Evolutionary conservation across 1,284 basidiomycete genomes (phyloP).

Genomic region (Uromyces viciae-fabae): DNA sequence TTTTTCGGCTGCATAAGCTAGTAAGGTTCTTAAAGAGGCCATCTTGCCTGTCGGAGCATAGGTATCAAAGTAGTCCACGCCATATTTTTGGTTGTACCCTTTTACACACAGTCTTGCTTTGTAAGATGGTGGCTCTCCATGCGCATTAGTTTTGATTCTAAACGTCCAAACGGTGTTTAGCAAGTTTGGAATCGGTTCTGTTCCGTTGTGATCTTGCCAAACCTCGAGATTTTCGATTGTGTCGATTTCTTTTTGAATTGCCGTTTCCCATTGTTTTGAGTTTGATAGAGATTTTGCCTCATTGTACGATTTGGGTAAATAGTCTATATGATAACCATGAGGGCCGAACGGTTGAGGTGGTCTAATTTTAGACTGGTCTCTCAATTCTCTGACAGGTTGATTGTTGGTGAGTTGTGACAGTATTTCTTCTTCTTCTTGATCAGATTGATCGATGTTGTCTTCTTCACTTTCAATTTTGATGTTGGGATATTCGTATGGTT

Average conservation of each 20-base stretch:
- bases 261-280: neutral
- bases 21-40: conserved; percentile 54
- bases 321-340: too few relatives aligned
- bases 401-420: too few relatives aligned
- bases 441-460: too few relatives aligned
- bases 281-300: too few relatives aligned
- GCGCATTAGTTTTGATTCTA: conserved; percentile 54
- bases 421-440: too few relatives aligned
- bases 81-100: conserved; percentile 58
- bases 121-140: conserved; percentile 52
- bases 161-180: conserved; percentile 57
- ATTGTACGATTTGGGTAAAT: too few relatives aligned
- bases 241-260: neutral
- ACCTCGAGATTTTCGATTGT: neutral
- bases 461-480: too few relatives aligned
- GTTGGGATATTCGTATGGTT: too few relatives aligned
- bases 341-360: neutral
- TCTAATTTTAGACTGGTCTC: neutral
- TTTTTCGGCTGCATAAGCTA: conserved; percentile 55
- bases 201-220: neutral
- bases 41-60: conserved; percentile 57
- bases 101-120: conserved; percentile 58
- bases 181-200: neutral
- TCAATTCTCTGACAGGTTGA: neutral
- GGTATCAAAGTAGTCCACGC: too few relatives aligned